Percentiles rank a stretch among this genome's conserved stretches.
phyloP scores from a whole-genome alignment of 805 yeast genomes.

The Saturnispora kantuleensis region DNA sequence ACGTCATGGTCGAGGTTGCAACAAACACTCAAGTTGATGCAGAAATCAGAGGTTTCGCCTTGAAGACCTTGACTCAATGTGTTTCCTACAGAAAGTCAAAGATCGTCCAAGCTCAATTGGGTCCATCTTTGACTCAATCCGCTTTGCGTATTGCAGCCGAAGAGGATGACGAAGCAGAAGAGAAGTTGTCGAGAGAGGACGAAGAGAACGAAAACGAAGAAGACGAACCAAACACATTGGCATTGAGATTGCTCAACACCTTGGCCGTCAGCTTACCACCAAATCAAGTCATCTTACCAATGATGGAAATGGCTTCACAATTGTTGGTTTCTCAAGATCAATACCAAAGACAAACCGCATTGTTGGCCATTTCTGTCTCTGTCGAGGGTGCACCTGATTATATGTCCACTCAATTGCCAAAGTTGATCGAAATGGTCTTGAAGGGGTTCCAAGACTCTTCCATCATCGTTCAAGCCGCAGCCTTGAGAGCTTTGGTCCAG shows the following conservation, averaged over 20 bases:
- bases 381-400: constrained; percentile 94
- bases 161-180: constrained; percentile 67
- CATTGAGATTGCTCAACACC: constrained; percentile 68
- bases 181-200: constrained; percentile 66
- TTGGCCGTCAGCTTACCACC: constrained; percentile 85
- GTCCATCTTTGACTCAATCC: constrained; percentile 65
- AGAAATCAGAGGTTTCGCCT: constrained; percentile 73
- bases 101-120: constrained; percentile 70
- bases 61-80: constrained; percentile 74
- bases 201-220: constrained; percentile 94
- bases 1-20: constrained; percentile 69
- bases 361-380: constrained; percentile 71
- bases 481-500: constrained; percentile 69
- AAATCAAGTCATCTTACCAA: constrained; percentile 76
- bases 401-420: constrained; percentile 63
- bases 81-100: constrained; percentile 74
- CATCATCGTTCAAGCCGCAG: constrained; percentile 72
- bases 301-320: constrained; percentile 53
- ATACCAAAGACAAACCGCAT: constrained; percentile 79
- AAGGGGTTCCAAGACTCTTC: constrained; percentile 71
- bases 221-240: constrained; percentile 65
- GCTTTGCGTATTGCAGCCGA: constrained; percentile 75
- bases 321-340: constrained; percentile 54
- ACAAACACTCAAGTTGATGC: constrained; percentile 57
- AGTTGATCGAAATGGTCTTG: constrained; percentile 62